Percentiles rank a stretch among this genome's conserved stretches.
Conservation (phyloP, 768 basidiomycete species). For the Peribolospora kevripleyi region DNA sequence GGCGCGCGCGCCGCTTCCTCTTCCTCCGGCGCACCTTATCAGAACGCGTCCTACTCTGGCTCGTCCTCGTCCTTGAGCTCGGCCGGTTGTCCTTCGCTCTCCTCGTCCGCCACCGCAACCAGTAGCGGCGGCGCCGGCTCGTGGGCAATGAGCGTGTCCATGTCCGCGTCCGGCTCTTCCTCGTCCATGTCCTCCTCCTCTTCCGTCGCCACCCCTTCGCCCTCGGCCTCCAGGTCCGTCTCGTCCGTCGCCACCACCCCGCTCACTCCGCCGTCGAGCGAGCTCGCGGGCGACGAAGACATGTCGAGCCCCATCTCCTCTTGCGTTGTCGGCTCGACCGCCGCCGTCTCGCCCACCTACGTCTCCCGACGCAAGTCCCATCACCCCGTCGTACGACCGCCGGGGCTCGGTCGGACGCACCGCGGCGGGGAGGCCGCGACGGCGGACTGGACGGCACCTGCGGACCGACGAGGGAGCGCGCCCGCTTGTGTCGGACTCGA, state of each 20-base stretch:
- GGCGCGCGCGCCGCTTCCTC: background rate
- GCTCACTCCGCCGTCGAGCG: conserved; percentile 7
- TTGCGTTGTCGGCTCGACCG: background rate
- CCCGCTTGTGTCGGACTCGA: too few relatives aligned
- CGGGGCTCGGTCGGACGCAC: background rate
- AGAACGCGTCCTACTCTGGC: too few relatives aligned
- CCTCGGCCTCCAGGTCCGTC: conserved; percentile 5
- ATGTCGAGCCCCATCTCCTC: background rate
- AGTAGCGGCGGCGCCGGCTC: background rate
- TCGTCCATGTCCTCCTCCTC: conserved; percentile 7
- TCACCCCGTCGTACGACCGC: conserved; percentile 1
- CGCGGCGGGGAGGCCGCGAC: too few relatives aligned
- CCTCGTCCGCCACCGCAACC: background rate
- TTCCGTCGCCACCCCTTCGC: conserved; percentile 5
- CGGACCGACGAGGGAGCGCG: too few relatives aligned
- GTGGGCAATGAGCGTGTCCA: too few relatives aligned
- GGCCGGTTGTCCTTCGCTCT: background rate
- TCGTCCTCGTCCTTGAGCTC: background rate
- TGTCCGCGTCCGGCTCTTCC: too few relatives aligned
- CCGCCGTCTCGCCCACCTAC: background rate
- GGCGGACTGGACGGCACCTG: too few relatives aligned
- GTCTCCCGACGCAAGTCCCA: background rate
- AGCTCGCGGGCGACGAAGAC: conserved; percentile 2
- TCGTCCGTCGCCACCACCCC: conserved; percentile 1
- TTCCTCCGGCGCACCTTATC: background rate